Evolutionary conservation across 345 rosid species (phyloP), one percentile per base, ranked within the genome.

Genomic region (Carallia pectinifolia): DNA sequence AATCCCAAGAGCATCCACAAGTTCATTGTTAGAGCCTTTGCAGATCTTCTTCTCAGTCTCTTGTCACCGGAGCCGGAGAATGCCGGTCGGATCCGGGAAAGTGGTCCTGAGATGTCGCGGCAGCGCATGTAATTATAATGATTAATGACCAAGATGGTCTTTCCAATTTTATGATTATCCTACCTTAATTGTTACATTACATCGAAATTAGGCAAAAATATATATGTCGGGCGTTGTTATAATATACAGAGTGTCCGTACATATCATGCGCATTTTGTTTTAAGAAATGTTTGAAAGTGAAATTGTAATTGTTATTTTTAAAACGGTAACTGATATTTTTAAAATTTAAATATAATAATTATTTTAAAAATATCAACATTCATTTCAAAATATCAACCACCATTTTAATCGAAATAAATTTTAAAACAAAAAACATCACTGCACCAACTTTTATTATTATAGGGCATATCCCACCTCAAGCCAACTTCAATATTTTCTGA

Each of bases 31-130:
- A 81, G 84, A 8, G 98, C 98, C 33, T 94, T 94, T 55, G 82
- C 96, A 61, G 97, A 90, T 77, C 87, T 90, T 69, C 76, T 94
- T 6, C 87, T 87, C 36, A 84, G 83, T 71, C 87, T 94, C 40
- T 78, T 89, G 86, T 82, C 88, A 27, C 29, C 72, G 23, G 15
- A 59, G 27, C 31, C 65, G 53, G 65, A 65, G 38, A 47, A 19
- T 7, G 10, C 6, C 34, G 40, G 27, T 37, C 37, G 27, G 23
- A 23, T 0, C 66, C 66, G 65, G 9, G 23, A 15, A 53, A 64
- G 27, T 64, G 47, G 64, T 7, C 44, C 76, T 4, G 67, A 34
- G 71, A 67, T 61, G 58, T 40, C 53, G 15, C 19, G 61, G 60
- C 36, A 72, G 37, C 61, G 64, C 66, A 61, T 67, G 66, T 63